phyloP scores from a whole-genome alignment of 495 filamentous ascomycete species.

The Hypoxylon cercidicola region DNA sequence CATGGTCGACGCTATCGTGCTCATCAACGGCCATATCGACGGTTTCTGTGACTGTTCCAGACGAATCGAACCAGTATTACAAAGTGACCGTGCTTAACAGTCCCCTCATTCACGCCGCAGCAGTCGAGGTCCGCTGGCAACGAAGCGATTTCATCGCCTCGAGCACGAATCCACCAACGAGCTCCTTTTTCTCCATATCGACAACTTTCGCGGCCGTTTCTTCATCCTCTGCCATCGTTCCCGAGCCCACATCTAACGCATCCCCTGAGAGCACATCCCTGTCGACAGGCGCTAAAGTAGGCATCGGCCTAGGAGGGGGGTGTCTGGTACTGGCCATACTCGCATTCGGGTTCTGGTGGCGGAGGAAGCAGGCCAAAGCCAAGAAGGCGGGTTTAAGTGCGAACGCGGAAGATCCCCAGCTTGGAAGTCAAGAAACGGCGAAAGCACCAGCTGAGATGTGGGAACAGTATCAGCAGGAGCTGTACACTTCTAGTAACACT shows the following conservation, averaged over 20 bases:
- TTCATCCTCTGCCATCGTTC: too few relatives aligned
- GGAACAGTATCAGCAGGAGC: slow-evolving; percentile 12
- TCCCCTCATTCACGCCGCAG: slow-evolving; percentile 11
- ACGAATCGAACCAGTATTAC: neutral
- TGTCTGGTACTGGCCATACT: neutral
- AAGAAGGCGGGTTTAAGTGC: neutral
- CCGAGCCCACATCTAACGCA: too few relatives aligned
- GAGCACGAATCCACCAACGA: neutral
- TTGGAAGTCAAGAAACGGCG: neutral
- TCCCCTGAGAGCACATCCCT: too few relatives aligned
- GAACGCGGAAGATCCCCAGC: neutral
- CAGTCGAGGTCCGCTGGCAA: slow-evolving; percentile 14
- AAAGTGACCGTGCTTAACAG: neutral
- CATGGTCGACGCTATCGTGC: slow-evolving; percentile 23
- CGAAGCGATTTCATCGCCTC: neutral
- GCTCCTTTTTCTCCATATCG: too few relatives aligned
- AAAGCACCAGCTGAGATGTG: slow-evolving; percentile 9
- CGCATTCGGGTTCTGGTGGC: neutral
- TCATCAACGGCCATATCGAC: neutral
- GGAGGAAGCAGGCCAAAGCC: neutral
- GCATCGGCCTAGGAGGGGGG: too few relatives aligned
- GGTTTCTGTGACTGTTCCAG: slow-evolving; percentile 1
- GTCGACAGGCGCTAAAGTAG: too few relatives aligned
- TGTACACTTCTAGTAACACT: slow-evolving; percentile 11
- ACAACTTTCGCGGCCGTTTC: too few relatives aligned